Conservation (phyloP, 1,139 yeast genomes). For the Hyphopichia fennica region DNA sequence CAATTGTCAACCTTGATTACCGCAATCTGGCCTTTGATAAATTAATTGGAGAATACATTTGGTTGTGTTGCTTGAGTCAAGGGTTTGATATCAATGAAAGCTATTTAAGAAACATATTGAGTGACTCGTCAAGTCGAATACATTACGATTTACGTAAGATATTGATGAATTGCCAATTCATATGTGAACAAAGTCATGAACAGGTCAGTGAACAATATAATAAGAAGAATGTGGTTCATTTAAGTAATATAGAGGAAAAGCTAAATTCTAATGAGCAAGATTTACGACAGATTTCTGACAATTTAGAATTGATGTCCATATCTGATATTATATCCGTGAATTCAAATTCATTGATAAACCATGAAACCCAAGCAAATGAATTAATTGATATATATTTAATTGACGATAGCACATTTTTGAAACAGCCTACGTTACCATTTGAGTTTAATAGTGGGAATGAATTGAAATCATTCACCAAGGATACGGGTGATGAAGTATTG, state of each 20-base stretch:
- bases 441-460: conserved; percentile 38
- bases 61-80: conserved; percentile 41
- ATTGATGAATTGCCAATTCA: conserved; percentile 55
- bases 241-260: neutral
- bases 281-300: conserved; percentile 8
- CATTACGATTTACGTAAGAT: conserved; percentile 56
- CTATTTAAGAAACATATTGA: conserved; percentile 33
- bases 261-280: neutral
- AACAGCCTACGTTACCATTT: conserved; percentile 25
- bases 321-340: conserved; percentile 36
- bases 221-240: neutral
- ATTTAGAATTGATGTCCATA: conserved; percentile 36
- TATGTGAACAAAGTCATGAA: conserved; percentile 31
- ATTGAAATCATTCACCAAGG: conserved; percentile 7
- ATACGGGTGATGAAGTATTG: neutral
- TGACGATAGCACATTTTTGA: conserved; percentile 23
- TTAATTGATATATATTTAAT: conserved; percentile 31
- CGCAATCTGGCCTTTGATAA: conserved; percentile 16
- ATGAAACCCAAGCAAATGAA: conserved; percentile 37
- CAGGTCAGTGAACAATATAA: neutral
- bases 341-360: conserved; percentile 38
- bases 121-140: neutral
- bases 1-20: conserved; percentile 30
- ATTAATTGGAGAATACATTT: conserved; percentile 31
- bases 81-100: conserved; percentile 35